A percentile compares a stretch with the other conserved stretches of the same genome.
These are phyloP conservation scores for Trametes hirsuta DNA, from an alignment of 1,284 basidiomycete species.

Conservation along the genomic window DNA sequence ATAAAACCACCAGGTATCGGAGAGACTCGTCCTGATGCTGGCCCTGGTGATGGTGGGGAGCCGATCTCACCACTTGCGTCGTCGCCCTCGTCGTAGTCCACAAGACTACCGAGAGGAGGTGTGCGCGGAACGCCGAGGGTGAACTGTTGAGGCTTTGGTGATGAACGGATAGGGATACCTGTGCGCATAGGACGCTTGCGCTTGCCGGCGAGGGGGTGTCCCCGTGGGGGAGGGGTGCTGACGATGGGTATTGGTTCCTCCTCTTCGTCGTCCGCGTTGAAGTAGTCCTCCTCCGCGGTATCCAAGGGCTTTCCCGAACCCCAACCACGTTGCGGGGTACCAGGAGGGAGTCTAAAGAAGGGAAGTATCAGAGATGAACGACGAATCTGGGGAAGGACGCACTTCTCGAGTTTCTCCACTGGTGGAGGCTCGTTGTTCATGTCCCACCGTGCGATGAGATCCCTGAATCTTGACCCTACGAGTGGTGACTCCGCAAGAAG, in stretches of 20 bases:
- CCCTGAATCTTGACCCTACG: constrained; percentile 70
- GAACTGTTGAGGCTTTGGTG: constrained; percentile 12
- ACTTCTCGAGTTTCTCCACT: constrained; percentile 54
- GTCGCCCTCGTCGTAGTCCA: constrained; percentile 71
- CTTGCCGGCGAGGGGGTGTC: constrained; percentile 48
- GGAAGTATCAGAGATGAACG: not conserved
- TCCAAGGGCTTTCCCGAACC: constrained; percentile 59
- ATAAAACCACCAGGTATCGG: constrained; percentile 23
- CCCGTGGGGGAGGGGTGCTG: constrained; percentile 40
- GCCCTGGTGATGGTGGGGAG: constrained; percentile 10
- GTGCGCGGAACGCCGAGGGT: constrained; percentile 41
- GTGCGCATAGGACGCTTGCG: constrained; percentile 51
- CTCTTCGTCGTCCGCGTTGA: constrained; percentile 80
- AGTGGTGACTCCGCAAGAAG: constrained; percentile 64
- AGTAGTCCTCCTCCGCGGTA: constrained; percentile 88
- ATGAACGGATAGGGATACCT: constrained; percentile 28
- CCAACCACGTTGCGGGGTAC: constrained; percentile 42
- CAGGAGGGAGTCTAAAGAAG: constrained; percentile 17
- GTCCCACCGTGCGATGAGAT: constrained; percentile 83
- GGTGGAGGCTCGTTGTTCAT: constrained; percentile 89
- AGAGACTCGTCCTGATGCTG: constrained; percentile 16
- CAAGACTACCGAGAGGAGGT: constrained; percentile 58
- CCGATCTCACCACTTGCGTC: constrained; percentile 24
- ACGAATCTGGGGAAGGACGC: constrained; percentile 26
- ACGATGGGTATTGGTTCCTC: constrained; percentile 37